Percentiles rank a stretch among this genome's conserved stretches.
These are phyloP conservation scores for Solanum paucissectum DNA, from an alignment of 257 asterid genomes.

Conservation along the genomic window DNA sequence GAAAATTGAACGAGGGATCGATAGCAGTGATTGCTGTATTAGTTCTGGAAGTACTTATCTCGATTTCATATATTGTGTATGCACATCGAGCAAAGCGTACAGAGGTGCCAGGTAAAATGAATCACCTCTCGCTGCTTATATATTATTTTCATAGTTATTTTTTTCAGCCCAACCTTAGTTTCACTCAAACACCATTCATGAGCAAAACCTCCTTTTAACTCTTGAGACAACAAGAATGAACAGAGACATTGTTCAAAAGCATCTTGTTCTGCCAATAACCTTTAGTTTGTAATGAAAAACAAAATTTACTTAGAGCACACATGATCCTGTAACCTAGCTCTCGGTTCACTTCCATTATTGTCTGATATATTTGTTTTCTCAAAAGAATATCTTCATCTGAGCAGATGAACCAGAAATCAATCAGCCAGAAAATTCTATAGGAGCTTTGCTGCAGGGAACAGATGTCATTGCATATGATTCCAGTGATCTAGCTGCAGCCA, in stretches of 20 bases:
- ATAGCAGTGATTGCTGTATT: background rate
- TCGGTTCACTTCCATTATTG: background rate
- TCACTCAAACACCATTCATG: background rate
- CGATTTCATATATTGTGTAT: background rate
- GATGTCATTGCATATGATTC: slow-evolving; percentile 1
- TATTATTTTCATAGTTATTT: background rate
- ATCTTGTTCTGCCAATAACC: background rate
- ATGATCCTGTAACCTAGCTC: background rate
- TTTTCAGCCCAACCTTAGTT: background rate
- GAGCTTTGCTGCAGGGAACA: background rate
- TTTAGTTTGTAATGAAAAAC: background rate
- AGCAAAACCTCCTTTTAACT: background rate
- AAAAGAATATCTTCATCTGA: background rate
- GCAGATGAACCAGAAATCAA: background rate
- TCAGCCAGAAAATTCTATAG: background rate
- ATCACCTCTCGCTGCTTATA: background rate
- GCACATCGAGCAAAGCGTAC: background rate
- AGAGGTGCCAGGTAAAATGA: background rate
- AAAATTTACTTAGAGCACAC: background rate
- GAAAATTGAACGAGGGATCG: background rate
- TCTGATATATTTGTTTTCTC: background rate
- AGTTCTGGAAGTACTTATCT: background rate
- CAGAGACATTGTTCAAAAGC: background rate
- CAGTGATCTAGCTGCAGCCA: slow-evolving; percentile 20
- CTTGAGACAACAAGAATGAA: background rate